Percentiles rank a stretch among this genome's conserved stretches.
These are phyloP conservation scores for Penicillium sp. DNA, from an alignment of 2,329 filamentous ascomycete genomes.

Conservation along the genomic window DNA sequence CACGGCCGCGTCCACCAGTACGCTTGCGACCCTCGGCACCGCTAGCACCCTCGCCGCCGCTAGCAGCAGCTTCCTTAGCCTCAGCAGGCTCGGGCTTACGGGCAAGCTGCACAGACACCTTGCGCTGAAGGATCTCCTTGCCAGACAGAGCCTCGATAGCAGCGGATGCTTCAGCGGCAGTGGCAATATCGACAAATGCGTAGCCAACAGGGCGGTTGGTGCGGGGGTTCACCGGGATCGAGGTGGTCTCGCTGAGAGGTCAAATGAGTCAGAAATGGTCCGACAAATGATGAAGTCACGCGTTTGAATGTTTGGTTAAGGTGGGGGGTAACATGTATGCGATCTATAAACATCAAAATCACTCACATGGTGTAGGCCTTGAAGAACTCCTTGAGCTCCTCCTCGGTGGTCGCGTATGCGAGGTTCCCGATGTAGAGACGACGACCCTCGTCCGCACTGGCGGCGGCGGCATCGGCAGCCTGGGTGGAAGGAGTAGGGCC, in stretches of 20 bases:
- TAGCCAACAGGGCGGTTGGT: conserved; percentile 98
- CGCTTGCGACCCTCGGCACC: conserved; percentile 64
- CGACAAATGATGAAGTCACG: background rate
- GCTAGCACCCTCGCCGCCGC: conserved; percentile 70
- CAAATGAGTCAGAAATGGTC: conserved; percentile 36
- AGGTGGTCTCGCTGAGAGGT: conserved; percentile 81
- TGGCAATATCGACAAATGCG: conserved; percentile 97
- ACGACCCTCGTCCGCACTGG: conserved; percentile 97
- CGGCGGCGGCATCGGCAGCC: conserved; percentile 81
- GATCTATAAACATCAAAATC: background rate
- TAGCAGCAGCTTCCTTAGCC: conserved; percentile 72
- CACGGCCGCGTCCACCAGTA: conserved; percentile 61
- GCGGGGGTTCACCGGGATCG: conserved; percentile 98
- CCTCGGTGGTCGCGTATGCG: conserved; percentile 99
- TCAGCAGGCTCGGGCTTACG: conserved; percentile 89
- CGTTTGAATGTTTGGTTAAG: background rate
- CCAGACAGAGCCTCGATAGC: conserved; percentile 94
- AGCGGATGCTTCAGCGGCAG: conserved; percentile 88
- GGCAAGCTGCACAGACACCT: conserved; percentile 97
- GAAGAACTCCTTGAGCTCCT: conserved; percentile 99
- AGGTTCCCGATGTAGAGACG: conserved; percentile 99
- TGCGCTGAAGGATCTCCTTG: conserved; percentile 96
- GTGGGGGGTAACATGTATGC: background rate
- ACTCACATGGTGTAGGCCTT: conserved; percentile 99
- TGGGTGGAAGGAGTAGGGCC: conserved; percentile 66